Evolutionary conservation across 495 filamentous ascomycete species (phyloP), one percentile per base, ranked within the genome.

Genomic region (Annulohypoxylon nitens): DNA sequence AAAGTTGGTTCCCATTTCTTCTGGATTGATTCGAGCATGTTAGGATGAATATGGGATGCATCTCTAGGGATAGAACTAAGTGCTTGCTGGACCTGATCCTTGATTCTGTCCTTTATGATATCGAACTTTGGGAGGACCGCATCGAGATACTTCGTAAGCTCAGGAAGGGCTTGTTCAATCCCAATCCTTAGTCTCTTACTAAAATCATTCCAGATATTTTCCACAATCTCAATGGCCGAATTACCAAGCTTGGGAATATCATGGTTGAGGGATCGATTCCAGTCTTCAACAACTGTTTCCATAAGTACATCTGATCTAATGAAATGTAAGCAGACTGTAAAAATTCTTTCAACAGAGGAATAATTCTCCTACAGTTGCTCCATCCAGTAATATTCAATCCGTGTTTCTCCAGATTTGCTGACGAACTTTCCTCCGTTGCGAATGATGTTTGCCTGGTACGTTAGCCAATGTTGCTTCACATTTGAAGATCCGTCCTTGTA

Each of bases 361-460:
- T 10, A 25, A 4, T 34, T 39, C 34, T 59, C 55, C 3, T 59
- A 59, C 55, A 39, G 1, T 0, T 59, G 7, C 23, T 39, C 1
- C 55, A 59, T 59, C 55, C 55, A 59, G 16, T 59, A 23, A 41
- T 59, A 59, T 6, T 59, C 34, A 11, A 59, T 41, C 8, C 7
- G 34, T 3, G 23, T 9, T 0, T 11, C 0, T 7, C 55, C 34
- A 9, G n/a, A 37, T 34, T 25, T 59, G 16, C 55, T 59, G 0
- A 25, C 2, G 8, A 59, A 59, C 7, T 5, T 59, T 5, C 18
- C 55, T 3, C 55, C 55, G 1, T 20, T 23, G 8, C 55, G 33
- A 11, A 12, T 6, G 6, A 59, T 59, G 8, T 39, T 59, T 5
- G 55, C 55, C 7, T 59, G 55, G 9, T 59, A 59, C 0, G 55